Conservation (phyloP, 2,329 filamentous ascomycete species). For the Alternaria sp. region DNA sequence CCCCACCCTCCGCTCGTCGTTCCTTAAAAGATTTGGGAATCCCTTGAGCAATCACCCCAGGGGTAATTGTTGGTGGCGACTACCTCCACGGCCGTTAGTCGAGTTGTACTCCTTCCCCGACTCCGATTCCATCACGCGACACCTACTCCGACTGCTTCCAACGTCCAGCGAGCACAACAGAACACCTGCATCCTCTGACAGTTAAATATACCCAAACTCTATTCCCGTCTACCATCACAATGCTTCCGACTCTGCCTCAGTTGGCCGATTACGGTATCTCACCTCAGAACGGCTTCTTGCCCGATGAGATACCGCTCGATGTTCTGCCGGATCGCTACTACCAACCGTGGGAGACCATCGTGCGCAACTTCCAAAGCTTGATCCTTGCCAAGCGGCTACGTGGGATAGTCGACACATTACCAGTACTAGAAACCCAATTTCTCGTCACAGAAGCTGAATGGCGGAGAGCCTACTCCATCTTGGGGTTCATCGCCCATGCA, state of each 20-base stretch:
- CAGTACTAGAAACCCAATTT: conserved; percentile 80
- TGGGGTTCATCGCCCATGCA: conserved; percentile 80
- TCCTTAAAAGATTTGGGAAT: neutral
- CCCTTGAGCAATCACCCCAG: neutral
- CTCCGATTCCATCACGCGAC: conserved; percentile 12
- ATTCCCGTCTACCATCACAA: conserved; percentile 21
- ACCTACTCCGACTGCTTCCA: neutral
- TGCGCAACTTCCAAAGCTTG: conserved; percentile 83
- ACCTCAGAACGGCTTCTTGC: conserved; percentile 84
- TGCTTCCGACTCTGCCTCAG: conserved; percentile 53
- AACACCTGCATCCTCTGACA: neutral
- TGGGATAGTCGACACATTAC: conserved; percentile 78
- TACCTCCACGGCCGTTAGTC: neutral
- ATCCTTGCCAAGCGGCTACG: conserved; percentile 85
- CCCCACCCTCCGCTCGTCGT: neutral
- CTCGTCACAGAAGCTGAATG: conserved; percentile 87
- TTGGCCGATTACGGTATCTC: conserved; percentile 82
- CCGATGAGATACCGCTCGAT: conserved; percentile 78
- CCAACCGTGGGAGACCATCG: conserved; percentile 89
- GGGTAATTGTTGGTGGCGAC: conserved; percentile 11
- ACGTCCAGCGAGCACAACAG: neutral
- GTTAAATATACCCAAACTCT: neutral
- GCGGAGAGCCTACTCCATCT: conserved; percentile 81
- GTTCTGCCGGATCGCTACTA: conserved; percentile 89
- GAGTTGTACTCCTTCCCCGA: neutral